phyloP scores from a whole-genome alignment of 2,329 filamentous ascomycete genomes.

The Phaeosphaeriaceae sp. region DNA sequence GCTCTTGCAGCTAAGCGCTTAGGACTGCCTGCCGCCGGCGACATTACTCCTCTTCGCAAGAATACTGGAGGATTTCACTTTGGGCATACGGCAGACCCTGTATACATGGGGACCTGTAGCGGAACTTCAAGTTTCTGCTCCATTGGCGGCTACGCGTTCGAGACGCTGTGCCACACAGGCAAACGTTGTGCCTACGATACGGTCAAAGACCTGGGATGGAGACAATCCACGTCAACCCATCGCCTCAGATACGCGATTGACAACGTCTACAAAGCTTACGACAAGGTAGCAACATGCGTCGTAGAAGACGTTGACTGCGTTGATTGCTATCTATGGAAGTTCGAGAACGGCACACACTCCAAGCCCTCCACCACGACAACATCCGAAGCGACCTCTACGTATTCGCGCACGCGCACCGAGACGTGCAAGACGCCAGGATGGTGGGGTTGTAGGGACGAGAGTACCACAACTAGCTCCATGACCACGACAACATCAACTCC shows the following conservation, averaged over 20 bases:
- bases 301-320: conserved; percentile 45
- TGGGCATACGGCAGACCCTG: conserved; percentile 45
- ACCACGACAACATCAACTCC: conserved; percentile 27
- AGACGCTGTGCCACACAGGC: conserved; percentile 45
- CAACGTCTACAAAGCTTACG: conserved; percentile 44
- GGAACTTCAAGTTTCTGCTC: conserved; percentile 45
- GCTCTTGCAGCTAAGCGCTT: conserved; percentile 43
- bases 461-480: conserved; percentile 29
- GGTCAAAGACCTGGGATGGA: conserved; percentile 47
- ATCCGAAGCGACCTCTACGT: conserved; percentile 30
- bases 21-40: conserved; percentile 37
- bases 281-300: conserved; percentile 40
- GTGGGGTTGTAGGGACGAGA: conserved; percentile 48
- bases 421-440: conserved; percentile 48
- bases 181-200: conserved; percentile 46
- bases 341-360: conserved; percentile 43
- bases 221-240: conserved; percentile 42
- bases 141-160: conserved; percentile 46
- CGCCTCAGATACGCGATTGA: conserved; percentile 44
- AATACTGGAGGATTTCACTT: conserved; percentile 47
- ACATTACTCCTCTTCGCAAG: conserved; percentile 38
- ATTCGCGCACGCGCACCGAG: conserved; percentile 39
- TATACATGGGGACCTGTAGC: conserved; percentile 48
- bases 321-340: conserved; percentile 47
- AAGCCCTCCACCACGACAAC: conserved; percentile 29